Percentiles rank a stretch among this genome's conserved stretches.
Evolutionary conservation across 2,329 filamentous ascomycete genomes (phyloP).

Genomic region (Alternaria postmessia): DNA sequence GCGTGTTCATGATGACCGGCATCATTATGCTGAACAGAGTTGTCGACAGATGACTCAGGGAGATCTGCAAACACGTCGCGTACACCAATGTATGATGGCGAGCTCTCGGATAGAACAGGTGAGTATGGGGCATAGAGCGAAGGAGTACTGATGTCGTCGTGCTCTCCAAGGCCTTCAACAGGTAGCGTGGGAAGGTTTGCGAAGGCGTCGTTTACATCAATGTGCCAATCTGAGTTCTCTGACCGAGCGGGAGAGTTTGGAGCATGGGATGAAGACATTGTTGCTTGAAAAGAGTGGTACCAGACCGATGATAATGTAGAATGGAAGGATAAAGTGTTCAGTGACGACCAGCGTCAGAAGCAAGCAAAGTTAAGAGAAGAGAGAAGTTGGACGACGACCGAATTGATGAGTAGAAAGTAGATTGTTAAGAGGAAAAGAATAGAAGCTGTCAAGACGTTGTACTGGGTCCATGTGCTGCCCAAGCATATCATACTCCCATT

Average conservation of each 20-base stretch:
- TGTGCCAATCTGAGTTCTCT: not conserved
- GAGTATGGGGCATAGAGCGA: not conserved
- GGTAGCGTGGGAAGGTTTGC: not conserved
- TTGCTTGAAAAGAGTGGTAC: not conserved
- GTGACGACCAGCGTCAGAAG: conserved; percentile 15
- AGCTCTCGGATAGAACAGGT: not conserved
- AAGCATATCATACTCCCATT: conserved; percentile 2
- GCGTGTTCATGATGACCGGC: not conserved
- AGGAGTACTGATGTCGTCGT: not conserved
- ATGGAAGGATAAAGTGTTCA: not conserved
- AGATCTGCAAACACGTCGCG: not conserved
- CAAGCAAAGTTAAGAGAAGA: not conserved
- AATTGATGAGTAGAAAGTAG: not conserved
- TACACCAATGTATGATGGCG: not conserved
- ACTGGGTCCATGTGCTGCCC: not conserved
- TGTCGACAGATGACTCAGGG: not conserved
- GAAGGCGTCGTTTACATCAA: not conserved
- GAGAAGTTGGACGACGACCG: not conserved
- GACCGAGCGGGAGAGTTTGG: not conserved
- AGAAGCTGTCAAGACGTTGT: not conserved
- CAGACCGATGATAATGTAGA: not conserved
- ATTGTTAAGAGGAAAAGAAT: not conserved
- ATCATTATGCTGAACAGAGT: not conserved
- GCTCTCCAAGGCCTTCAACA: not conserved
- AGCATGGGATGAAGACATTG: not conserved